A percentile compares a stretch with the other conserved stretches of the same genome.
These are phyloP conservation scores for Hyaloperonospora brassicae DNA, from an alignment of 352 stramenopile genomes.

Conservation along the genomic window DNA sequence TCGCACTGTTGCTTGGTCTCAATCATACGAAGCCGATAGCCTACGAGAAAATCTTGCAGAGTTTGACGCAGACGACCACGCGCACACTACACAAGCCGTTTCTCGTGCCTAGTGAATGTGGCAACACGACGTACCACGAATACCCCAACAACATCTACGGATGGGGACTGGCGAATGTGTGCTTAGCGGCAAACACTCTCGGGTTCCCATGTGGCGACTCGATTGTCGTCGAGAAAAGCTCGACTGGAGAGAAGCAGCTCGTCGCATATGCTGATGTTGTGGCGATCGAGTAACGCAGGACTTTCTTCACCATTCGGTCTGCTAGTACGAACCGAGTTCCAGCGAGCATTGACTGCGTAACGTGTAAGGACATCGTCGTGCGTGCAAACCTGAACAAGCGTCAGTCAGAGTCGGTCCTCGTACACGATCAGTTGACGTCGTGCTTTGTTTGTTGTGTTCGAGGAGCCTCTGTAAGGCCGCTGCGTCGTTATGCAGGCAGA, in stretches of 20 bases:
- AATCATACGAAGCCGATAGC: conserved; percentile 13
- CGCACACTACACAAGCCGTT: conserved; percentile 54
- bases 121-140: conserved; percentile 50
- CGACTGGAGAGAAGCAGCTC: conserved; percentile 2
- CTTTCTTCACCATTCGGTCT: no score
- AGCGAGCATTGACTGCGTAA: no score
- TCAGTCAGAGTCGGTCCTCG: no score
- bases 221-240: neutral
- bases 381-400: no score
- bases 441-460: no score
- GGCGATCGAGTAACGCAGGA: conserved; percentile 17
- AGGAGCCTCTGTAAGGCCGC: no score
- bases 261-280: conserved; percentile 12
- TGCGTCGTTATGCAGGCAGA: no score
- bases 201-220: conserved; percentile 33
- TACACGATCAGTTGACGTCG: no score
- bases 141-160: conserved; percentile 80
- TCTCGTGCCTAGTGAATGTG: conserved; percentile 53
- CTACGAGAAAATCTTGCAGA: conserved; percentile 30
- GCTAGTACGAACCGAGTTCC: no score
- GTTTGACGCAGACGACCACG: conserved; percentile 32
- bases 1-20: conserved; percentile 50
- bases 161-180: conserved; percentile 51
- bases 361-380: no score
- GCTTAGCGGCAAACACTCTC: conserved; percentile 31